Evolutionary conservation across 805 yeast species (phyloP).

Genomic region (Myxozyma lipomycoides): DNA sequence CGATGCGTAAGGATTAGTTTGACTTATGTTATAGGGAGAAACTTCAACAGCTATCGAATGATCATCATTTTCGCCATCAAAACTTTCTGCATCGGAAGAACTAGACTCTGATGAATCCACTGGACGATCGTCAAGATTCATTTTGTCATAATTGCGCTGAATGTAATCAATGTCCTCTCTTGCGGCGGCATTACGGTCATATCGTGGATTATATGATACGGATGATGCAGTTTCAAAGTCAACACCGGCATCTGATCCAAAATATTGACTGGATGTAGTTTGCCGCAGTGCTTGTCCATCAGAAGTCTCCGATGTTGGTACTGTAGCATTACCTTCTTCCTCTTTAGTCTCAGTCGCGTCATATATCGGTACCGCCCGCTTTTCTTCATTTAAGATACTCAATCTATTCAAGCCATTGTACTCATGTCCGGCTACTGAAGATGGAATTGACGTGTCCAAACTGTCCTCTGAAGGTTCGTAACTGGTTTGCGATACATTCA

Average conservation of each 20-base stretch:
- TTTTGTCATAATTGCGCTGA: slow-evolving; percentile 8
- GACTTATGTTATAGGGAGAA: neutral
- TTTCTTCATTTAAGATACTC: slow-evolving; percentile 3
- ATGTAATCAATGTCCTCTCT: slow-evolving; percentile 6
- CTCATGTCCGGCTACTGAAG: slow-evolving; percentile 16
- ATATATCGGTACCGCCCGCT: neutral
- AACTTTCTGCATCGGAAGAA: slow-evolving; percentile 14
- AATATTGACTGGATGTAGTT: neutral
- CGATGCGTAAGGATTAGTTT: neutral
- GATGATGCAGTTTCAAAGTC: slow-evolving; percentile 1
- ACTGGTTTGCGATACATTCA: neutral
- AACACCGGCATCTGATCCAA: slow-evolving; percentile 4
- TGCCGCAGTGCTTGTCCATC: slow-evolving; percentile 1
- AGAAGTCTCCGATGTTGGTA: neutral
- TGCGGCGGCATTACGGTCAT: slow-evolving; percentile 1
- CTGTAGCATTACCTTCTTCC: neutral
- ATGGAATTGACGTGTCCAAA: slow-evolving; percentile 16
- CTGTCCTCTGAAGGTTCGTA: neutral
- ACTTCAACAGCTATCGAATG: neutral
- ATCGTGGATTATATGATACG: neutral
- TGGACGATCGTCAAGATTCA: slow-evolving; percentile 12
- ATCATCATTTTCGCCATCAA: neutral
- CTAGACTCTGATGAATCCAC: slow-evolving; percentile 17
- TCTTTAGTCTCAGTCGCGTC: neutral
- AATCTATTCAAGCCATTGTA: slow-evolving; percentile 13